Evolutionary conservation across 1,284 basidiomycete species (phyloP).

Genomic region (Apiotrichum sp.): DNA sequence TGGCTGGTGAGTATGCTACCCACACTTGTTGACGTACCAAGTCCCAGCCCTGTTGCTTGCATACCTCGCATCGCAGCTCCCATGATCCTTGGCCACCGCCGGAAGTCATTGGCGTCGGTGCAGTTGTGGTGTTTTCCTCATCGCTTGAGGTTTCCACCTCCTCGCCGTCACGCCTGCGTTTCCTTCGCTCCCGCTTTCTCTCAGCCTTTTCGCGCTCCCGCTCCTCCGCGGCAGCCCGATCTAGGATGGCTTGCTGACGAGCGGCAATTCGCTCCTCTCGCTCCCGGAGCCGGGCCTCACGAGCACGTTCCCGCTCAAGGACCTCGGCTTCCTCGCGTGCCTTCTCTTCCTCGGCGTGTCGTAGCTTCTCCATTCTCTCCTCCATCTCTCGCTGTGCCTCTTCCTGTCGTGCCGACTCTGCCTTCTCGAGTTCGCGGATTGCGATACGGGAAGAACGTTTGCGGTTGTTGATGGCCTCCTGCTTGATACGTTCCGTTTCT

Average conservation of each 20-base stretch:
- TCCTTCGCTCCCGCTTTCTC: constrained; percentile 37
- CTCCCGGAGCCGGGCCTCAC: constrained; percentile 46
- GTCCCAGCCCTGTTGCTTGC: constrained; percentile 49
- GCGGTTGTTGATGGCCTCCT: constrained; percentile 48
- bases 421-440: constrained; percentile 50
- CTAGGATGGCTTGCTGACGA: constrained; percentile 43
- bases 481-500: constrained; percentile 45
- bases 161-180: constrained; percentile 33
- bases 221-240: constrained; percentile 38
- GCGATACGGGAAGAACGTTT: constrained; percentile 53
- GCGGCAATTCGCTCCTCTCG: constrained; percentile 47
- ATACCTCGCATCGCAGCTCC: constrained; percentile 52
- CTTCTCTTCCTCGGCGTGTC: constrained; percentile 38
- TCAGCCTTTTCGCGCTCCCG: constrained; percentile 38
- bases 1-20: background rate
- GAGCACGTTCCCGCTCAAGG: constrained; percentile 42
- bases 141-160: constrained; percentile 15
- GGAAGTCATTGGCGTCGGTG: background rate
- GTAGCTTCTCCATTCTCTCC: constrained; percentile 47
- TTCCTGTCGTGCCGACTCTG: constrained; percentile 45
- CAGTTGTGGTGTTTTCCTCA: constrained; percentile 7
- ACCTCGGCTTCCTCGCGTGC: constrained; percentile 37
- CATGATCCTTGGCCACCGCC: constrained; percentile 26
- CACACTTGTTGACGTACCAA: constrained; percentile 29
- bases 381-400: constrained; percentile 47